phyloP scores from a whole-genome alignment of 345 rosid genomes.

The Abelmoschus esculentus region DNA sequence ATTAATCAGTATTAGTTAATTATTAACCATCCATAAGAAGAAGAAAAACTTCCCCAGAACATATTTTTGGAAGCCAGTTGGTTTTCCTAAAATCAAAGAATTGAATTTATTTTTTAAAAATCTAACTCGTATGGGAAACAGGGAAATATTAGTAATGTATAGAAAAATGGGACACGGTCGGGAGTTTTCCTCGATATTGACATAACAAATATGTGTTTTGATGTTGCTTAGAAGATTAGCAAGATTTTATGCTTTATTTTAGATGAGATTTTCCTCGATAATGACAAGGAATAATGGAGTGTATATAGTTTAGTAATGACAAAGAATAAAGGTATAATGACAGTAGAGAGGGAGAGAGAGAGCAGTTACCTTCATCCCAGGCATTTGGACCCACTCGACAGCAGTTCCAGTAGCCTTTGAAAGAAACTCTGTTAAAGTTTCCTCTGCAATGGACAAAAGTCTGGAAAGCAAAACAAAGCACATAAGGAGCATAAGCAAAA shows the following conservation, averaged over 20 bases:
- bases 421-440: constrained; percentile 98
- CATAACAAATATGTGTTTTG: constrained; percentile 8
- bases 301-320: neutral
- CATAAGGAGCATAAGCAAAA: neutral
- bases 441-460: constrained; percentile 98
- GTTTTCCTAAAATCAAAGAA: neutral
- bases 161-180: constrained; percentile 3
- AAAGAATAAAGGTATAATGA: constrained; percentile 14
- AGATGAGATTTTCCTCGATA: constrained; percentile 4
- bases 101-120: too few relatives aligned
- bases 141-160: neutral
- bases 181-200: constrained; percentile 1
- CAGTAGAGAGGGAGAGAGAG: neutral
- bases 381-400: constrained; percentile 99
- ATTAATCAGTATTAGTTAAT: neutral
- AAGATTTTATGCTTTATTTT: constrained; percentile 13
- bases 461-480: constrained; percentile 29
- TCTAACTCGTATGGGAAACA: neutral
- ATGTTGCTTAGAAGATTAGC: constrained; percentile 26
- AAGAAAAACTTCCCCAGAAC: neutral
- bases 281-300: constrained; percentile 14
- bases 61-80: neutral
- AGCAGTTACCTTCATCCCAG: constrained; percentile 83
- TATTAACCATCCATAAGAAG: neutral
- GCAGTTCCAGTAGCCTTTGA: constrained; percentile 99